Conservation (phyloP, 805 yeast genomes). For the Nadsonia fulvescens region DNA sequence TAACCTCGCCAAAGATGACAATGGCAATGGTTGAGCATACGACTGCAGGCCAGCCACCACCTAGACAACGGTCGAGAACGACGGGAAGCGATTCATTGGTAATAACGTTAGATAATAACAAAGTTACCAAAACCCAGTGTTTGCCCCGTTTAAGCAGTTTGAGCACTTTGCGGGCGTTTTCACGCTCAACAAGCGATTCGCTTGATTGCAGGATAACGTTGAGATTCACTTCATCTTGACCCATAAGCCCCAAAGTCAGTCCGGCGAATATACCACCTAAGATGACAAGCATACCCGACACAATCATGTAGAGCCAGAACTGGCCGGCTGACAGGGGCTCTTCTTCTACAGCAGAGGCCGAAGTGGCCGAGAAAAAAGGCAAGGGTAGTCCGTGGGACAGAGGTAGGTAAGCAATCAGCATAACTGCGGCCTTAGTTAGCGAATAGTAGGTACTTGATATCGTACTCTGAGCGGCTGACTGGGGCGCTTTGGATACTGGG, state of each 20-base stretch:
- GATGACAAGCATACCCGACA: conserved; percentile 19
- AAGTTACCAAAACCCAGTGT: conserved; percentile 90
- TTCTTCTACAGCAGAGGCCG: too few relatives aligned
- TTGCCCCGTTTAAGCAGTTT: conserved; percentile 62
- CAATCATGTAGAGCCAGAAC: conserved; percentile 16
- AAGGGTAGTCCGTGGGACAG: too few relatives aligned
- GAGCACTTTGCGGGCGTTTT: conserved; percentile 55
- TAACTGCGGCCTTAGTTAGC: too few relatives aligned
- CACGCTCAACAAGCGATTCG: conserved; percentile 34
- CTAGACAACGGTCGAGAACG: conserved; percentile 77
- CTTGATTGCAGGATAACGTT: conserved; percentile 87
- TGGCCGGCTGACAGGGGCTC: too few relatives aligned
- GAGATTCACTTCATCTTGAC: conserved; percentile 89
- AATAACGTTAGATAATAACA: conserved; percentile 69
- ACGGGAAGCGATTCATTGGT: conserved; percentile 92
- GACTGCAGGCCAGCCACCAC: conserved; percentile 97
- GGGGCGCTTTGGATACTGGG: too few relatives aligned
- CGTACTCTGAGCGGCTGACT: too few relatives aligned
- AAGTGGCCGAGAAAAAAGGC: too few relatives aligned
- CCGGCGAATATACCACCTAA: conserved; percentile 25
- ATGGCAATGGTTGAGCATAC: conserved; percentile 83
- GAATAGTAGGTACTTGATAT: too few relatives aligned
- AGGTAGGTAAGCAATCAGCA: too few relatives aligned
- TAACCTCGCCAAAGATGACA: conserved; percentile 89
- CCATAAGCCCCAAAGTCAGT: conserved; percentile 89